Evolutionary conservation across 2,329 filamentous ascomycete species (phyloP).

Genomic region (Microcera coccophila): DNA sequence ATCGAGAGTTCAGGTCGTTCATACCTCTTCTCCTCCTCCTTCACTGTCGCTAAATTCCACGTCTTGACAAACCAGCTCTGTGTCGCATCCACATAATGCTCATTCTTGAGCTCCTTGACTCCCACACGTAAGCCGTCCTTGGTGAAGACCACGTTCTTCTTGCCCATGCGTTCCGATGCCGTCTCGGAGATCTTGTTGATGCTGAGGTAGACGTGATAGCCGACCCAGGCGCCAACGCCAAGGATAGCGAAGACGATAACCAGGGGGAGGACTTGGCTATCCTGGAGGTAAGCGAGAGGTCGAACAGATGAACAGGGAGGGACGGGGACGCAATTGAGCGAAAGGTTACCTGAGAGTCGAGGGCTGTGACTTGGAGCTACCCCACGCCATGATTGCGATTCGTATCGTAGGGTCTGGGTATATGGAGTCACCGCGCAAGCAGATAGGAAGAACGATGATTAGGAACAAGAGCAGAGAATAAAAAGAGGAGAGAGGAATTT

Average conservation of each 20-base stretch:
- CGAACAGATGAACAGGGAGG: no score
- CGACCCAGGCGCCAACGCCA: constrained; percentile 57
- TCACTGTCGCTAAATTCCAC: constrained; percentile 52
- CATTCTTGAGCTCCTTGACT: constrained; percentile 63
- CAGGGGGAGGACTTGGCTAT: constrained; percentile 63
- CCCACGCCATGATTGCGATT: constrained; percentile 1
- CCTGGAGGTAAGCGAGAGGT: no score
- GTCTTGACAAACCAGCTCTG: constrained; percentile 66
- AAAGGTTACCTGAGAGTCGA: neutral
- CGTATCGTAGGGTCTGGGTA: neutral
- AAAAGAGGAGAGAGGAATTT: neutral
- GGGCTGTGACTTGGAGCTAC: neutral
- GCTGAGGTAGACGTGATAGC: constrained; percentile 69
- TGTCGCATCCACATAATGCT: constrained; percentile 70
- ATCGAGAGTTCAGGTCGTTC: no score
- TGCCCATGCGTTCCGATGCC: constrained; percentile 66
- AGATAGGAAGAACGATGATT: neutral
- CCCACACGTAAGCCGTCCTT: constrained; percentile 71
- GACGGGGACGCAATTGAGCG: neutral
- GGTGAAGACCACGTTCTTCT: constrained; percentile 70
- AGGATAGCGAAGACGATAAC: constrained; percentile 63
- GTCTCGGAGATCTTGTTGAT: constrained; percentile 61
- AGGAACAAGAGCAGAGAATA: neutral
- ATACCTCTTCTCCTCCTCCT: constrained; percentile 14
- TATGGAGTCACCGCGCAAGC: neutral